A percentile compares a stretch with the other conserved stretches of the same genome.
These are phyloP conservation scores for Ceratocystis harringtonii DNA, from an alignment of 2,329 filamentous ascomycete species.

Conservation along the genomic window DNA sequence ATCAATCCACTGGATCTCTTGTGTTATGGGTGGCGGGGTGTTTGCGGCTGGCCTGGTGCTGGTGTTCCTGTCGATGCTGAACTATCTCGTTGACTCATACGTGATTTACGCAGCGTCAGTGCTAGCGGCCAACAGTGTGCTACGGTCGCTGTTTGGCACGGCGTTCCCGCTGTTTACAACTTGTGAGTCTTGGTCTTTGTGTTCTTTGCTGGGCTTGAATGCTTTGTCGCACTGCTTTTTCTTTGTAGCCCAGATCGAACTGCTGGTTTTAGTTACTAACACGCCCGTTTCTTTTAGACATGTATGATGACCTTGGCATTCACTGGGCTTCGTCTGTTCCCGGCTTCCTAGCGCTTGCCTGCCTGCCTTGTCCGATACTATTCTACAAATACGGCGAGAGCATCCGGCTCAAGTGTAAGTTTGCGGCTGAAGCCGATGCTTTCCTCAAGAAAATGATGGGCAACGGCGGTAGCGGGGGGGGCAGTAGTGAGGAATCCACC, in stretches of 20 bases:
- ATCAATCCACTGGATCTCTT: constrained; percentile 42
- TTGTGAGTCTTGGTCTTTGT: neutral
- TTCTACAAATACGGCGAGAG: constrained; percentile 55
- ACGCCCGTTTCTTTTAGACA: constrained; percentile 22
- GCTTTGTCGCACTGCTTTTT: no score
- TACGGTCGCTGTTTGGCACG: constrained; percentile 57
- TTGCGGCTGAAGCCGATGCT: constrained; percentile 48
- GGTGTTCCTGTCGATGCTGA: constrained; percentile 50
- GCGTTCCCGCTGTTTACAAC: constrained; percentile 60
- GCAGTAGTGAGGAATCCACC: no score
- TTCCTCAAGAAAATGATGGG: constrained; percentile 36
- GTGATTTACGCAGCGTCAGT: constrained; percentile 64
- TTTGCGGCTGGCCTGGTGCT: constrained; percentile 45
- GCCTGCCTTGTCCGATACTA: constrained; percentile 59
- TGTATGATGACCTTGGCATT: constrained; percentile 47
- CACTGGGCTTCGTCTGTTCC: constrained; percentile 64
- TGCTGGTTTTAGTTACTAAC: neutral
- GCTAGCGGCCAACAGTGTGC: constrained; percentile 55
- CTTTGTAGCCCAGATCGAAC: no score
- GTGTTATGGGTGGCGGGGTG: constrained; percentile 29
- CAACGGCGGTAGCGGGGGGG: constrained; percentile 17
- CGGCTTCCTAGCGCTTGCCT: constrained; percentile 56
- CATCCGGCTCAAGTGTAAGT: constrained; percentile 55
- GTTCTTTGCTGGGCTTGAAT: no score
- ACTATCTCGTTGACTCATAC: constrained; percentile 55